Evolutionary conservation across 73 alveolate species (phyloP), one percentile per base, ranked within the genome.

Genomic region (Paramecium pentaurelia): DNA sequence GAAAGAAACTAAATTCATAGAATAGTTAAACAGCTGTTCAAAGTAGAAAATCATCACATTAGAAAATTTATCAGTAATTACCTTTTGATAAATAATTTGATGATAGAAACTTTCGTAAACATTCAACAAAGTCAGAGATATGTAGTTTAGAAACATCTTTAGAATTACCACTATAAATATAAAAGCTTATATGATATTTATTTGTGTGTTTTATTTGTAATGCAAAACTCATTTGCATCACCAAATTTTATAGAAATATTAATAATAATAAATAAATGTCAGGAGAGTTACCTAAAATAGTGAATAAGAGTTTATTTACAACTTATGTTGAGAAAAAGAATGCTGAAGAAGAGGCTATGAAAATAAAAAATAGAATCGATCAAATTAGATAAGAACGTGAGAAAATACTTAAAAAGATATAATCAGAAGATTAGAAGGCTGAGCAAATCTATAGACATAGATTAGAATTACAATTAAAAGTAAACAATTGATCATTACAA

Each of bases 281-380:
- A 36, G 87, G 87, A 16, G 87, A 73, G 47, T 36, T 73, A 73
- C 87, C 87, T 0, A 37, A 40, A 18, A 73, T 73, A 73, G 60
- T 2, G 0, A 20, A 32, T 14, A 73, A 73, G 18, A 34, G 87
- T 38, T 73, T 73, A 28, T 73, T 73, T 73, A 40, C 6, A 4
- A 16, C 87, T 36, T 73, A 73, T 34, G 87, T 73, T n/a, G 60
- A 73, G 60, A 73, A 73, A 28, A 73, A 73, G 87, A 34, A 73
- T 37, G 87, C 87, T 1, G 87, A 73, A 73, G 60, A 30, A 12
- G 87, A 73, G 60, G 68, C 87, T 16, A 1, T 37, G 87, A 73
- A 73, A 38, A 73, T 73, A 4, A 40, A 37, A 34, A 73, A 73
- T 40, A 73, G 87, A 73, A 73, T 73, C 9, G 87, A 34, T 36